Evolutionary conservation across 805 yeast species (phyloP).

Genomic region (Candida caryicola): DNA sequence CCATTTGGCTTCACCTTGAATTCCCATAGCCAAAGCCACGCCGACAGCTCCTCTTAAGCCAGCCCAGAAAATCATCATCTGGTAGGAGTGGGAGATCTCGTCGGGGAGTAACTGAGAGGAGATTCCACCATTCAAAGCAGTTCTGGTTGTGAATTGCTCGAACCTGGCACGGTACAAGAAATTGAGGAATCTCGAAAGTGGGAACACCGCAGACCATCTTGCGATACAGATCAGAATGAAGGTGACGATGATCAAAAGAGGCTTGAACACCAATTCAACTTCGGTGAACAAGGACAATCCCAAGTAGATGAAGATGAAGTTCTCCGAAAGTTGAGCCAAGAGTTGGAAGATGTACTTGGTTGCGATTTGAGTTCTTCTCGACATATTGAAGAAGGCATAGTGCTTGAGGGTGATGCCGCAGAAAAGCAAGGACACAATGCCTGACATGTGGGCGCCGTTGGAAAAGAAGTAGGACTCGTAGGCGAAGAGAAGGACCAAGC

Average conservation of each 20-base stretch:
- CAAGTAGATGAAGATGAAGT: slow-evolving; percentile 91
- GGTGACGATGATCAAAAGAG: slow-evolving; percentile 85
- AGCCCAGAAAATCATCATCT: slow-evolving; percentile 99
- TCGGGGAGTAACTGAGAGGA: slow-evolving; percentile 54
- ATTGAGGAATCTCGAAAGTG: slow-evolving; percentile 80
- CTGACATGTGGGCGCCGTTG: slow-evolving; percentile 99
- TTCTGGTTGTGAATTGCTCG: slow-evolving; percentile 33
- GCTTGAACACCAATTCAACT: slow-evolving; percentile 92
- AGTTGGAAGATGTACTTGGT: slow-evolving; percentile 92
- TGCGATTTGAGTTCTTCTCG: slow-evolving; percentile 94
- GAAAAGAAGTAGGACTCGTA: slow-evolving; percentile 96
- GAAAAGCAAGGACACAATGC: slow-evolving; percentile 89
- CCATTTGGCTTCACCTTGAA: slow-evolving; percentile 89
- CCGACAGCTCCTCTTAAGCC: slow-evolving; percentile 99
- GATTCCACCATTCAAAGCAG: slow-evolving; percentile 37
- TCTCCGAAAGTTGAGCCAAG: slow-evolving; percentile 91
- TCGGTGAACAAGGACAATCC: slow-evolving; percentile 95
- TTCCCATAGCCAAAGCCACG: slow-evolving; percentile 96
- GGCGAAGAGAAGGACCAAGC: slow-evolving; percentile 84
- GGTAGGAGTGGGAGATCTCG: slow-evolving; percentile 92
- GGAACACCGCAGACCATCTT: slow-evolving; percentile 97
- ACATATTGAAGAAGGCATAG: slow-evolving; percentile 96
- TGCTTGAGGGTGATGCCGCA: slow-evolving; percentile 97
- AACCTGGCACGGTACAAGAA: slow-evolving; percentile 66
- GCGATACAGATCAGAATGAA: slow-evolving; percentile 89